Evolutionary conservation across 805 yeast species (phyloP), one percentile per base, ranked within the genome.

Genomic region (Ogataea siamensis): DNA sequence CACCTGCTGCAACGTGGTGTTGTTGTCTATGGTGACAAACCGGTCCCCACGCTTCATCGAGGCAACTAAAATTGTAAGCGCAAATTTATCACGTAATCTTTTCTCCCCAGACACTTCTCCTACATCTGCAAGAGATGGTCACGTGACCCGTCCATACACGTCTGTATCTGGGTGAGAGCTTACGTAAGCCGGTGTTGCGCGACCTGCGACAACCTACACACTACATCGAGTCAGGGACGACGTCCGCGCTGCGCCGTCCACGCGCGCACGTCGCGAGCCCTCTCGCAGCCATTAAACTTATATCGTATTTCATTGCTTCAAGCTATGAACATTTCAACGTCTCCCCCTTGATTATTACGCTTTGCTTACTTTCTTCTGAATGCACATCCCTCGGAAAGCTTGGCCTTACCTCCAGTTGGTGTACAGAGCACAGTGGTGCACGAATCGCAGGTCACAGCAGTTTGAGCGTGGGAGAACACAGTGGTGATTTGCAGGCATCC

Each of bases 351-450:
- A 37, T 37, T 37, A 37, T 18, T 31, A 37, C 31, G 40, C 36
- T 57, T 32, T 32, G 24, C 41, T 83, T 87, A 91, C 87, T 91
- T 93, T 77, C 87, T 87, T 84, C 98, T 88, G 95, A 88, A 93
- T 63, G 99, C 93, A 69, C 95, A 86, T 73, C 99, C 99, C 78
- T 94, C 99, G 59, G 98, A 88, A 70, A 93, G 83, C 76, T 84
- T 88, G 68, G 98, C 97, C 83, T 93, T 93, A 80, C 99, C 99
- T 80, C 99, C 99, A 58, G 98, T 84, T 70, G 99, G 99, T 67
- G 93, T 83, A 76, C 98, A 89, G 68, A 93, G 85, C 55, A 93
- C 97, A 57, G 96, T 87, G 58, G 98, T 83, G 78, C 99, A 93
- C 41, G 95, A 81, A 68, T 94, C 98, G 81, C 99, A 93, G 67